These are phyloP conservation scores for Epicoccum sorghinum DNA, from an alignment of 2,329 filamentous ascomycete genomes.

Conservation along the genomic window DNA sequence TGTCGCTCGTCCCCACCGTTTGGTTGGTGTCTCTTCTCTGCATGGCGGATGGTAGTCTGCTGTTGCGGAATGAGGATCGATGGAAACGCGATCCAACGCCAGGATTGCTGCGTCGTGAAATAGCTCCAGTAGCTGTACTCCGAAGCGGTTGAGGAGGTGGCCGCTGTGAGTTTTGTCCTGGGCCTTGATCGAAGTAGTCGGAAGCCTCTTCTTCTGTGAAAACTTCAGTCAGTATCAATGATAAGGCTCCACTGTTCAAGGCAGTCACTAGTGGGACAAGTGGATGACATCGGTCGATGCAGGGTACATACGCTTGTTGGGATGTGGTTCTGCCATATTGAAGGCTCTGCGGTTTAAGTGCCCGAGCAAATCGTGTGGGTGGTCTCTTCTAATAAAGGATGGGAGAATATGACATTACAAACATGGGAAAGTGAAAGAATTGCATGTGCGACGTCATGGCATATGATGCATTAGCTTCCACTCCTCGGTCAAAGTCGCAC, in stretches of 20 bases:
- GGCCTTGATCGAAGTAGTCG: slow-evolving; percentile 12
- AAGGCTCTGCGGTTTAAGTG: slow-evolving; percentile 4
- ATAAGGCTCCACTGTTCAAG: slow-evolving; percentile 1
- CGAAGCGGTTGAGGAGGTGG: slow-evolving; percentile 1
- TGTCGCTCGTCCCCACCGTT: slow-evolving; percentile 16
- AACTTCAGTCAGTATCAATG: not conserved
- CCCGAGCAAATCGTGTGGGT: not conserved
- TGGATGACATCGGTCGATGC: not conserved
- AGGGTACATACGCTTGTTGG: slow-evolving; percentile 7
- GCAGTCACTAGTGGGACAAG: not conserved
- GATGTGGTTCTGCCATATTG: slow-evolving; percentile 17
- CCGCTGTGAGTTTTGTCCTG: not conserved
- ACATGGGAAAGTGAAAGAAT: slow-evolving; percentile 29
- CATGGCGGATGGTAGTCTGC: slow-evolving; percentile 16
- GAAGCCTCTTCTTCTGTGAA: slow-evolving; percentile 4
- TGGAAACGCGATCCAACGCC: slow-evolving; percentile 8
- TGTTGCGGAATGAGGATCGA: slow-evolving; percentile 12
- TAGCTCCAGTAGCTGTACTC: slow-evolving; percentile 17
- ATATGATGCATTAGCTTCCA: slow-evolving; percentile 14
- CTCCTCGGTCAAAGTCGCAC: slow-evolving; percentile 16
- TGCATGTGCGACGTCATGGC: slow-evolving; percentile 30
- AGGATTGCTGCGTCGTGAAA: slow-evolving; percentile 20
- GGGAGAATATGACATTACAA: not conserved
- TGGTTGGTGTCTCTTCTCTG: slow-evolving; percentile 22
- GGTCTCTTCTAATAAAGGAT: slow-evolving; percentile 4